Percentiles rank a stretch among this genome's conserved stretches.
Evolutionary conservation across 306 rosid genomes (phyloP).

Genomic region (Heteromeles arbutifolia): DNA sequence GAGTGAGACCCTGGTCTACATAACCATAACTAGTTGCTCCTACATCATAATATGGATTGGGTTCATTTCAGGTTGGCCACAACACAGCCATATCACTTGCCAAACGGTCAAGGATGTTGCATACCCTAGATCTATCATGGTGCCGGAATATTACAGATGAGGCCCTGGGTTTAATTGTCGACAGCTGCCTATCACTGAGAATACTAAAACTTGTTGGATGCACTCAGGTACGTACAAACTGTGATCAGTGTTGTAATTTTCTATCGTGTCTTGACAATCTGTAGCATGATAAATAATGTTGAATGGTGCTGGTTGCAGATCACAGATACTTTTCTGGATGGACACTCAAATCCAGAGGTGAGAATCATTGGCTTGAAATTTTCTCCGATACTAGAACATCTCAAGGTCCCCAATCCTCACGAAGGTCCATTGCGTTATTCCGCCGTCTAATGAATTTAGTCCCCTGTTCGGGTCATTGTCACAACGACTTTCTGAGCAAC

Average conservation of each 20-base stretch:
- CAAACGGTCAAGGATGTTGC: constrained; percentile 41
- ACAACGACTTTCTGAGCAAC: not conserved
- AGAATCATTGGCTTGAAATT: constrained; percentile 48
- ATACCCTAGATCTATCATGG: constrained; percentile 75
- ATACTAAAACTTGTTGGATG: constrained; percentile 75
- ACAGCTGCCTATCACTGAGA: constrained; percentile 60
- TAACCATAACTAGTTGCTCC: not conserved
- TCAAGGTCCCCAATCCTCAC: constrained; percentile 16
- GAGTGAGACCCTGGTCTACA: not conserved
- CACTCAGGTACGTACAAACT: constrained; percentile 49
- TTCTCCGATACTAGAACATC: constrained; percentile 39
- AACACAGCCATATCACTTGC: constrained; percentile 60
- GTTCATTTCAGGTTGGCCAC: constrained; percentile 51
- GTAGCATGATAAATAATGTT: not conserved
- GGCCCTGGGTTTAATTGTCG: constrained; percentile 67
- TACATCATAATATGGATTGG: constrained; percentile 10
- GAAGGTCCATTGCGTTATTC: constrained; percentile 39
- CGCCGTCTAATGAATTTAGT: not conserved
- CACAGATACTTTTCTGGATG: constrained; percentile 49
- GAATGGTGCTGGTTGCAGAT: constrained; percentile 34
- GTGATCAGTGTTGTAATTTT: not conserved
- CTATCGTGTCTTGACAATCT: not conserved
- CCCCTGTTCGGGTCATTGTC: not conserved
- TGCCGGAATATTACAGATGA: constrained; percentile 62
- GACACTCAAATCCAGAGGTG: constrained; percentile 52